phyloP scores from a whole-genome alignment of 169 alveolate genomes.

The Haemoproteus tartakovskyi region DNA sequence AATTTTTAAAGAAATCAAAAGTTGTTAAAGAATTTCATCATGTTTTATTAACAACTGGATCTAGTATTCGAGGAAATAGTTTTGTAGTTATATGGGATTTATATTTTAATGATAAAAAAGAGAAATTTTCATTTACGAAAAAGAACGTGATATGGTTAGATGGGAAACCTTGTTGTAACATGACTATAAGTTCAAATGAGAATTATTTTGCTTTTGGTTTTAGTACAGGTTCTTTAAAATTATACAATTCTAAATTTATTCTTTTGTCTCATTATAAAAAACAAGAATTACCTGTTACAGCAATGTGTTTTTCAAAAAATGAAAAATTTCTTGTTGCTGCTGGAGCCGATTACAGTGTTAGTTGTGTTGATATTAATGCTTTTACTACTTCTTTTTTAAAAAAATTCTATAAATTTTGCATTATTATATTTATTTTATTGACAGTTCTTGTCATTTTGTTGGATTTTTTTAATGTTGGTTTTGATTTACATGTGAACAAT shows the following conservation, averaged over 20 bases:
- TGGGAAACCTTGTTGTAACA: slow-evolving; percentile 59
- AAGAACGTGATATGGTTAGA: slow-evolving; percentile 42
- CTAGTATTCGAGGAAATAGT: slow-evolving; percentile 45
- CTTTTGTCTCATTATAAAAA: slow-evolving; percentile 51
- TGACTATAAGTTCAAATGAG: slow-evolving; percentile 42
- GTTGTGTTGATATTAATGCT: slow-evolving; percentile 18
- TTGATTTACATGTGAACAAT: slow-evolving; percentile 21
- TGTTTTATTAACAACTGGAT: slow-evolving; percentile 37
- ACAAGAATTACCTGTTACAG: slow-evolving; percentile 61
- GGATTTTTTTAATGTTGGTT: slow-evolving; percentile 59
- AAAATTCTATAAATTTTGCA: slow-evolving; percentile 2
- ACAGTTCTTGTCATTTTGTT: slow-evolving; percentile 7
- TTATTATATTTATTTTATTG: neutral
- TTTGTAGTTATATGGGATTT: slow-evolving; percentile 33
- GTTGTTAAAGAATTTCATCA: neutral
- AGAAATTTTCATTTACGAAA: slow-evolving; percentile 12
- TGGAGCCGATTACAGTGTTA: slow-evolving; percentile 63
- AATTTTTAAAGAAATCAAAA: slow-evolving; percentile 32
- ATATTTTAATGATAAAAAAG: slow-evolving; percentile 37
- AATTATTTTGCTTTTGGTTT: slow-evolving; percentile 60
- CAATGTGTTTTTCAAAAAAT: slow-evolving; percentile 58
- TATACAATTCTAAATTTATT: slow-evolving; percentile 26
- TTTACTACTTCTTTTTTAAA: slow-evolving; percentile 22
- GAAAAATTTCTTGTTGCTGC: slow-evolving; percentile 35
- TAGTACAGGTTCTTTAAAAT: slow-evolving; percentile 59